A percentile compares a stretch with the other conserved stretches of the same genome.
These are phyloP conservation scores for Gloeopeniophorella convolvens DNA, from an alignment of 768 basidiomycete genomes.

Conservation along the genomic window DNA sequence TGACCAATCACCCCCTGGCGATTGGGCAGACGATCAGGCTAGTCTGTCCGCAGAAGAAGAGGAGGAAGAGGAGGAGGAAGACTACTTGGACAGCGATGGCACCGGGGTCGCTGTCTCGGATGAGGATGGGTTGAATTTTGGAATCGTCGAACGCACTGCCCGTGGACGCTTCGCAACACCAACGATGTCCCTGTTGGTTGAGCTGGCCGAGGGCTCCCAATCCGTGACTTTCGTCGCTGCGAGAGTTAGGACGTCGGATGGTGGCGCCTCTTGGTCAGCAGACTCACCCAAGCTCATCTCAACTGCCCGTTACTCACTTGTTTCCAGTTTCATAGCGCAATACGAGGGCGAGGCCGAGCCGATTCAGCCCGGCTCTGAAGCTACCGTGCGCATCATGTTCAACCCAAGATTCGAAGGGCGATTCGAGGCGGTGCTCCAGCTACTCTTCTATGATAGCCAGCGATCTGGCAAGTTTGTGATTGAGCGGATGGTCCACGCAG, in stretches of 20 bases:
- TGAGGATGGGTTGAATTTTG: constrained; percentile 42
- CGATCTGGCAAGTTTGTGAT: neutral
- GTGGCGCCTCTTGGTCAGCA: constrained; percentile 8
- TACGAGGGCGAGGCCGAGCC: constrained; percentile 2
- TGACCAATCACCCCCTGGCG: neutral
- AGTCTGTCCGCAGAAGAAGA: constrained; percentile 4
- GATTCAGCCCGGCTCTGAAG: constrained; percentile 9
- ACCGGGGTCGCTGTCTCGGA: constrained; percentile 31
- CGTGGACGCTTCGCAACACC: constrained; percentile 18
- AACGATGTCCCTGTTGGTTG: constrained; percentile 16
- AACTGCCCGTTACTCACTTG: too few relatives aligned
- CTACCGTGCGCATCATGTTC: neutral
- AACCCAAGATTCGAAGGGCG: constrained; percentile 10
- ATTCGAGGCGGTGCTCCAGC: constrained; percentile 5
- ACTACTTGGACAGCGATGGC: constrained; percentile 40
- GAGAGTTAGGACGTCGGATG: constrained; percentile 1
- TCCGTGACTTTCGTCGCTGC: constrained; percentile 12
- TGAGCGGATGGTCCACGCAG: neutral
- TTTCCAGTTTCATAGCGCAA: constrained; percentile 2
- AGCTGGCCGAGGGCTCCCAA: constrained; percentile 4
- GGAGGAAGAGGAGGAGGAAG: too few relatives aligned
- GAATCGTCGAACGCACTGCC: constrained; percentile 37
- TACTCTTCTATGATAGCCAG: constrained; percentile 4
- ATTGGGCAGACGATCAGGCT: neutral
- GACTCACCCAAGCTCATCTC: neutral